Conservation (phyloP, 2,329 filamentous ascomycete genomes). For the Dothistroma septosporum region DNA sequence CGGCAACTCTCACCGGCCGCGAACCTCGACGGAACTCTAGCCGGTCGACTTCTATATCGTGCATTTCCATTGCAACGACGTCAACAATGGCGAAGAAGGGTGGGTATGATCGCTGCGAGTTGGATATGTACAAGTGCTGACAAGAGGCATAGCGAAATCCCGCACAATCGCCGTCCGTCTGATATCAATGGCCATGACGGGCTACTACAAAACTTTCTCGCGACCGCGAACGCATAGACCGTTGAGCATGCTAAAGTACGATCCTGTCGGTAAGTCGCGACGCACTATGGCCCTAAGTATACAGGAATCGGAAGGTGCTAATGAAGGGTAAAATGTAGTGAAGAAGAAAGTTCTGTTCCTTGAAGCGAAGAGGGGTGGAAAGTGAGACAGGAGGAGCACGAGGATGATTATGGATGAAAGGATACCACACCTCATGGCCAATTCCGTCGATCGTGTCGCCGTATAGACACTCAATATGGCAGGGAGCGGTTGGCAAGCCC, state of each 20-base stretch:
- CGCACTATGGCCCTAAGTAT: background rate
- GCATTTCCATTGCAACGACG: background rate
- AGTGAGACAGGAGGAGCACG: conserved; percentile 3
- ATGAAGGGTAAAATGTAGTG: conserved; percentile 51
- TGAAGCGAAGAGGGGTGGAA: conserved; percentile 76
- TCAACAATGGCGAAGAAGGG: conserved; percentile 32
- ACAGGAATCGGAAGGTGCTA: background rate
- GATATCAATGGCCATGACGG: conserved; percentile 97
- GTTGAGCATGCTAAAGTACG: conserved; percentile 97
- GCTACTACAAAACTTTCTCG: conserved; percentile 89
- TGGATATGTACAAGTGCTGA: background rate
- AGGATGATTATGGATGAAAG: background rate
- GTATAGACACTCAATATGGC: background rate
- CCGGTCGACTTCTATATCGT: background rate
- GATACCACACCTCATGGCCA: background rate
- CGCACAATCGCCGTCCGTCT: conserved; percentile 90
- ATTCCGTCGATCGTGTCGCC: background rate
- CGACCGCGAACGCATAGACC: conserved; percentile 76
- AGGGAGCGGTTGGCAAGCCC: background rate
- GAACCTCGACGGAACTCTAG: background rate
- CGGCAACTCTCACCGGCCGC: background rate
- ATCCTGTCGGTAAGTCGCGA: conserved; percentile 70
- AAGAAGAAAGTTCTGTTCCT: conserved; percentile 94
- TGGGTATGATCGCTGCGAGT: conserved; percentile 8
- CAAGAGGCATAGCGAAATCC: conserved; percentile 64